These are phyloP conservation scores for Coniochaeta sp. DNA, from an alignment of 2,329 filamentous ascomycete species.

Conservation along the genomic window DNA sequence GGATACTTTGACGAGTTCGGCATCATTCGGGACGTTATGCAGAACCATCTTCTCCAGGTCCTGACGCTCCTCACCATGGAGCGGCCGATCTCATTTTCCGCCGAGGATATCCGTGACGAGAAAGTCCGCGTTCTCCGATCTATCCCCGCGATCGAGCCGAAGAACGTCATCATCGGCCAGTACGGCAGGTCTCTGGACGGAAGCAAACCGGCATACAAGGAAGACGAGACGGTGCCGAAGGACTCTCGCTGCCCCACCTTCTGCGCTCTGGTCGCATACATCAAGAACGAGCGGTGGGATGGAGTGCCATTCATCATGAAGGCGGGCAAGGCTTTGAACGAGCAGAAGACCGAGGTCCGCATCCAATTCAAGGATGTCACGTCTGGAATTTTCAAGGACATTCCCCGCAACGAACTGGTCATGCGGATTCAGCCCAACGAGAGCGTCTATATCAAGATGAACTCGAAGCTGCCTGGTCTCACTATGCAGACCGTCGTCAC, in stretches of 20 bases:
- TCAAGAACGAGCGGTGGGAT: conserved; percentile 99
- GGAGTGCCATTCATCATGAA: conserved; percentile 99
- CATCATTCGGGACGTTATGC: conserved; percentile 99
- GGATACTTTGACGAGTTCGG: conserved; percentile 99
- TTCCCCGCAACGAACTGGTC: conserved; percentile 96
- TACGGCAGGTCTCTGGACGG: conserved; percentile 95
- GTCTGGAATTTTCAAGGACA: conserved; percentile 99
- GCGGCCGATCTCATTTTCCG: conserved; percentile 93
- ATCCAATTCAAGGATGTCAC: conserved; percentile 99
- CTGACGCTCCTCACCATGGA: conserved; percentile 97
- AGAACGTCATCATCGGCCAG: conserved; percentile 99
- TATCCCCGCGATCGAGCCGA: conserved; percentile 92
- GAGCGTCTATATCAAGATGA: conserved; percentile 99
- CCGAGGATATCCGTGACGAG: conserved; percentile 97
- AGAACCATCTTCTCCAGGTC: conserved; percentile 97
- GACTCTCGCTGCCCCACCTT: conserved; percentile 97
- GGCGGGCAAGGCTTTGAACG: conserved; percentile 96
- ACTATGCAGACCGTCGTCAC: conserved; percentile 99
- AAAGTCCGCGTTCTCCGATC: conserved; percentile 93
- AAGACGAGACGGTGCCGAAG: conserved; percentile 96
- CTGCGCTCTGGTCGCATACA: conserved; percentile 93
- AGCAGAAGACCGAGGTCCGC: conserved; percentile 98
- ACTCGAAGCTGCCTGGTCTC: conserved; percentile 95
- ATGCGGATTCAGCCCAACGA: conserved; percentile 99
- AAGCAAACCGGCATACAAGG: conserved; percentile 95